Base-by-base conservation (phyloP, 208 protist species). In the Trypanosoma vivax region DNA sequence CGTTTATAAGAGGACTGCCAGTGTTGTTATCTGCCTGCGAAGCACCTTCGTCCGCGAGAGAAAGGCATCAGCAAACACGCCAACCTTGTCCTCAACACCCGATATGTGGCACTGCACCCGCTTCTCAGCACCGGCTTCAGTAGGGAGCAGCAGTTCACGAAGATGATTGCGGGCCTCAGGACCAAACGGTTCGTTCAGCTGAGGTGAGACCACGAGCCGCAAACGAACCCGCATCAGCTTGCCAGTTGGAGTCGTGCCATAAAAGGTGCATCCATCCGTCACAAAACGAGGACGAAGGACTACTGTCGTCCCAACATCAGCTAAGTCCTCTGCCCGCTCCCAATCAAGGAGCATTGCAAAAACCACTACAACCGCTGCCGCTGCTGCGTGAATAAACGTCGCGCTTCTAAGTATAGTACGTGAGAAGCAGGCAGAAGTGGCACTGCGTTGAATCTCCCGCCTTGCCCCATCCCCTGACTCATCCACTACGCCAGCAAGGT, bases 241-340 rank as follows among this genome's bases (percentile, higher is more conserved):
- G 30, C 49, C 49, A 13, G 55, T 49, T 16, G 16, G 5, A 23
- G 49, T 64, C 2, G 48, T 49, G 23, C 38, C 58, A 35, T 64
- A 64, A 30, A 64, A 64, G 31, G n/a, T 56, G 31, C 30, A 45
- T 3, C 58, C 58, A 50, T 64, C 58, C 21, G 52, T 30, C 6
- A 64, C 58, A 49, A 43, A 49, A 13, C 41, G 29, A 16, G 49
- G 49, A 13, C 13, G 27, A 9, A 64, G 31, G 34, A 42, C 3
- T 30, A 56, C 3, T 5, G 16, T 35, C 21, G 23, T n/a, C n/a
- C 58, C 58, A 50, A 64, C 30, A n/a, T n/a, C n/a, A n/a, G n/a
- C n/a, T n/a, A n/a, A n/a, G n/a, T n/a, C n/a, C n/a, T n/a, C n/a
- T n/a, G n/a, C n/a, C n/a, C n/a, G n/a, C n/a, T n/a, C n/a, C n/a